Evolutionary conservation across 768 basidiomycete genomes (phyloP), one percentile per base, ranked within the genome.

Genomic region (Leccinum sublutescens): DNA sequence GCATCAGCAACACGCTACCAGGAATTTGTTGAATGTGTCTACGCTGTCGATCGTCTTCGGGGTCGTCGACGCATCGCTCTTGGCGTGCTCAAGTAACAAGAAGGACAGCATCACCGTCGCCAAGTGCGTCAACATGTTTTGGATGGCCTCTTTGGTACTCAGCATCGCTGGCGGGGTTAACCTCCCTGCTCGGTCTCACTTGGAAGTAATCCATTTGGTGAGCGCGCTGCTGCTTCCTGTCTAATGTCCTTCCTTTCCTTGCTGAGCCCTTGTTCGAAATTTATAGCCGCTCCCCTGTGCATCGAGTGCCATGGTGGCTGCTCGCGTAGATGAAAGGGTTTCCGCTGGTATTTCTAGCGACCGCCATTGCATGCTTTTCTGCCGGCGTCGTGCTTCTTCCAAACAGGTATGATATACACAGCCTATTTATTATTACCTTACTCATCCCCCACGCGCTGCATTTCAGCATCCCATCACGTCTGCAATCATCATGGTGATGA

Each of bases 261-360:
- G 55, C 58, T 62, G 38, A 62, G 7, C 17, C 2, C 5, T 50
- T 17, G 1, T 25, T 50, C 48, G 50, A 9, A 47, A 23, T 10
- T 5, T 43, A 43, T 34, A 64, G 82, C 60, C 82, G 80, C 34
- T 83, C 81, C 2, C 81, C 82, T 25, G 69, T 78, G 19, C 78
- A 83, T 55, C 77, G 80, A 34, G 80, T 83, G 12, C 82, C 81
- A 5, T 81, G 81, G 82, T 82, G 81, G 81, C 71, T 82, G 15
- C 67, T 82, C 21, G 86, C 88, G 63, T 93, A 87, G 88, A 91
- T 92, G 76, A 92, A 91, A 68, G 80, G 89, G 14, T 89, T 87
- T 1, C 90, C 91, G 9, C 79, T 93, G 34, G 86, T 91, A 55
- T 91, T 92, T 74, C 82, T 93, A 53, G 89, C 91, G 47, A 78